Percentiles rank a stretch among this genome's conserved stretches.
Evolutionary conservation across 1,139 yeast genomes (phyloP).

Genomic region (Magnusiomyces sp.): DNA sequence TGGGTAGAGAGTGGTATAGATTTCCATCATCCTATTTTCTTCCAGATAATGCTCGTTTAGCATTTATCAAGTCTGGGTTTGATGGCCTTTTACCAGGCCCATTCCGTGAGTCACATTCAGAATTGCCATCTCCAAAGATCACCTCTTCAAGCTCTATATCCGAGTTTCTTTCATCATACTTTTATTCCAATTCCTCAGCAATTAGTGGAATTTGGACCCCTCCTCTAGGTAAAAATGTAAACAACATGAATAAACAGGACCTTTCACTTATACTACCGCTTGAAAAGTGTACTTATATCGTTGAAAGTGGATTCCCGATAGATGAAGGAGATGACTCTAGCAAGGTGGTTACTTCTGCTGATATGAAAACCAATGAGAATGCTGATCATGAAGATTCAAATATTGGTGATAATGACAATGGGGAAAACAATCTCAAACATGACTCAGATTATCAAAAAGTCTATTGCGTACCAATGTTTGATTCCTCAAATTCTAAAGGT

Average conservation of each 20-base stretch:
- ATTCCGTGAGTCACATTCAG: conserved; percentile 43
- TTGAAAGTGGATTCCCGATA: conserved; percentile 25
- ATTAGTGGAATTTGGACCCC: conserved; percentile 28
- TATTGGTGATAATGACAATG: conserved; percentile 20
- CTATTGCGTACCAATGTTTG: conserved; percentile 33
- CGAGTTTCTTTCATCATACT: neutral
- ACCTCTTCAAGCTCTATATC: neutral
- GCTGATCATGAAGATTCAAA: too few relatives aligned
- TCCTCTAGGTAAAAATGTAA: conserved; percentile 66
- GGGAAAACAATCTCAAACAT: conserved; percentile 17
- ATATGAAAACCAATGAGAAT: too few relatives aligned
- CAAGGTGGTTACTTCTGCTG: conserved; percentile 15
- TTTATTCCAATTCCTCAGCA: conserved; percentile 10
- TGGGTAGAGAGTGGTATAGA: conserved; percentile 93
- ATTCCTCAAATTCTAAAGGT: conserved; percentile 32
- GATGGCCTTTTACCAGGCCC: conserved; percentile 86
- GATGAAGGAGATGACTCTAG: too few relatives aligned
- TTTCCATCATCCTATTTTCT: conserved; percentile 82
- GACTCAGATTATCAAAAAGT: conserved; percentile 29
- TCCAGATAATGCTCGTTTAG: conserved; percentile 45
- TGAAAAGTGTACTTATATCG: conserved; percentile 30
- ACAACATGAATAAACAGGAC: conserved; percentile 39
- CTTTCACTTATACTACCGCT: conserved; percentile 22
- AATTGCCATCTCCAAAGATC: neutral
- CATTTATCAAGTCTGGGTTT: conserved; percentile 69